Evolutionary conservation across 495 filamentous ascomycete genomes (phyloP).

Genomic region (Tetracladium setigerum): DNA sequence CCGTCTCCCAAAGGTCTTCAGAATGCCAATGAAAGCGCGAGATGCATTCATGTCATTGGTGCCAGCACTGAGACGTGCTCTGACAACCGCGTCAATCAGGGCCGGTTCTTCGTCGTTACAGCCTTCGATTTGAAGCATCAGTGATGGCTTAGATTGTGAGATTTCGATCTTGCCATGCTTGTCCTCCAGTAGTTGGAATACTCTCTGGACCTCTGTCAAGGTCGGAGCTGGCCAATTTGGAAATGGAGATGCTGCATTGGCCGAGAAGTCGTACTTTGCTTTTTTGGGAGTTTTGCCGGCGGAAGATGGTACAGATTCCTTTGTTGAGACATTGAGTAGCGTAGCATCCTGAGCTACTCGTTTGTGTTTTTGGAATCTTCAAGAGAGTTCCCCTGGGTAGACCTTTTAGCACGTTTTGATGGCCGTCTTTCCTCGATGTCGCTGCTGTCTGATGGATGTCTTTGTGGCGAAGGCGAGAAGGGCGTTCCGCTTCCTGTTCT

Average conservation of each 20-base stretch:
- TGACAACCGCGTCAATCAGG: slow-evolving; percentile 79
- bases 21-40: slow-evolving; percentile 63
- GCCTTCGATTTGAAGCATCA: slow-evolving; percentile 45
- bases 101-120: slow-evolving; percentile 93
- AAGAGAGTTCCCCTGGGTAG: no score
- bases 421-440: no score
- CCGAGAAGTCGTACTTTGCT: no score
- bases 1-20: slow-evolving; percentile 52
- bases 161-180: slow-evolving; percentile 62
- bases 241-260: slow-evolving; percentile 44
- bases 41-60: slow-evolving; percentile 62
- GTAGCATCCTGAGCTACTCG: no score
- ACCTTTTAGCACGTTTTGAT: no score
- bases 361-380: no score
- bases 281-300: no score
- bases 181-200: slow-evolving; percentile 54
- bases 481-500: no score
- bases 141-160: slow-evolving; percentile 52
- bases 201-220: slow-evolving; percentile 58
- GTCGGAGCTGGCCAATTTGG: slow-evolving; percentile 61
- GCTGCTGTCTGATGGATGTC: no score
- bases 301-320: no score
- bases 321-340: no score
- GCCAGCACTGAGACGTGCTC: slow-evolving; percentile 71
- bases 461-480: no score